phyloP scores from a whole-genome alignment of 345 rosid genomes.

The Ceriops zippeliana region DNA sequence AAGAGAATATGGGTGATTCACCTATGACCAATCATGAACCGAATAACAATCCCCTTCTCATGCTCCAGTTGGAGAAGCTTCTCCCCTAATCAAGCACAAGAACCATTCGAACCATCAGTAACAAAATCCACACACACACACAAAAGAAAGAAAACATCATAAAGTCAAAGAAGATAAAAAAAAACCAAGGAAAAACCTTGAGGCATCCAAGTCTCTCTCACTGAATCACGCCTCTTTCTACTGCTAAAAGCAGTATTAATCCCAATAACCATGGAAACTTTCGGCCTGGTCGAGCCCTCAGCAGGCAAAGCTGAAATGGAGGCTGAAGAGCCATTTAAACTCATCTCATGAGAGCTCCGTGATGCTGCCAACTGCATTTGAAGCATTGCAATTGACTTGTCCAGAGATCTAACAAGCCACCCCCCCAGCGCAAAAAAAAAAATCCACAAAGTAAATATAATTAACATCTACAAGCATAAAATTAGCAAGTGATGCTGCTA shows the following conservation, averaged over 20 bases:
- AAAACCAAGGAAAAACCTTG: conserved; percentile 46
- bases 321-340: conserved; percentile 33
- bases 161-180: neutral
- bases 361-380: conserved; percentile 71
- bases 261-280: conserved; percentile 88
- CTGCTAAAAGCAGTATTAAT: conserved; percentile 95
- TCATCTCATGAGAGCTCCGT: conserved; percentile 44
- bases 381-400: conserved; percentile 65
- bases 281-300: conserved; percentile 39
- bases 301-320: conserved; percentile 23
- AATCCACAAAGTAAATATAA: conserved; percentile 10
- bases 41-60: conserved; percentile 83
- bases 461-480: neutral
- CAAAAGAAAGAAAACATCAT: neutral
- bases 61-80: conserved; percentile 74
- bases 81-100: conserved; percentile 44
- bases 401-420: conserved; percentile 62
- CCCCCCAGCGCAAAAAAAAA: neutral
- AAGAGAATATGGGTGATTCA: conserved; percentile 14
- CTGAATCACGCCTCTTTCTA: conserved; percentile 93
- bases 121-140: conserved; percentile 2
- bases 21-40: conserved; percentile 99
- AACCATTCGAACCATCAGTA: conserved; percentile 1
- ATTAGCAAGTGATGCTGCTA: neutral
- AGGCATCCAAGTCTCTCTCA: conserved; percentile 99